These are phyloP conservation scores for Cryptosporidium bovis DNA, from an alignment of 169 alveolate genomes.

Conservation along the genomic window DNA sequence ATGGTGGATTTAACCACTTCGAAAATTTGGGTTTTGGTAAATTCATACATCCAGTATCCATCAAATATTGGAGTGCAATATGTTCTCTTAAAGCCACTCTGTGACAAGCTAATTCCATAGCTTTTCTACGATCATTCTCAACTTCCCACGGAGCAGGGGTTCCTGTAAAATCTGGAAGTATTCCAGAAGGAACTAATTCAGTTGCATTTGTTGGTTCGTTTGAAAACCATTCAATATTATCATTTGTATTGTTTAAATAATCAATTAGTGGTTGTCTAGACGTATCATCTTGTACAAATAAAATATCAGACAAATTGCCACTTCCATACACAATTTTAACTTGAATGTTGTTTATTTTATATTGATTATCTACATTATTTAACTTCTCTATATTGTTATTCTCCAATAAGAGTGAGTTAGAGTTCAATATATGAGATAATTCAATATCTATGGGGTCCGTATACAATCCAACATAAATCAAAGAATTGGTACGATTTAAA, in stretches of 20 bases:
- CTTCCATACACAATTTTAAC: conserved; percentile 31
- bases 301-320: conserved; percentile 25
- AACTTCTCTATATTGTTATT: conserved; percentile 42
- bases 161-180: conserved; percentile 65
- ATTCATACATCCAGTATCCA: conserved; percentile 63
- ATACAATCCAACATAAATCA: conserved; percentile 68
- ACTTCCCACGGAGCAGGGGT: conserved; percentile 75
- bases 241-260: conserved; percentile 63
- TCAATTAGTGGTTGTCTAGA: conserved; percentile 70
- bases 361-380: conserved; percentile 12
- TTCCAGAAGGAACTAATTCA: conserved; percentile 61
- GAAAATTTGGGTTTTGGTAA: conserved; percentile 62
- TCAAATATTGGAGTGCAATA: conserved; percentile 62
- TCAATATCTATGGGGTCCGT: conserved; percentile 58
- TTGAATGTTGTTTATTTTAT: conserved; percentile 54
- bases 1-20: conserved; percentile 70
- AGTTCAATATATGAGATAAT: conserved; percentile 34
- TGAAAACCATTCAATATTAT: conserved; percentile 66
- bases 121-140: conserved; percentile 72
- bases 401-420: conserved; percentile 17
- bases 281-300: conserved; percentile 62
- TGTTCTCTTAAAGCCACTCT: conserved; percentile 72
- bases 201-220: conserved; percentile 68
- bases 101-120: conserved; percentile 73
- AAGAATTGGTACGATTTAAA: neutral